A percentile compares a stretch with the other conserved stretches of the same genome.
Conservation (phyloP, 768 basidiomycete species). For the Phylloporus sp. region DNA sequence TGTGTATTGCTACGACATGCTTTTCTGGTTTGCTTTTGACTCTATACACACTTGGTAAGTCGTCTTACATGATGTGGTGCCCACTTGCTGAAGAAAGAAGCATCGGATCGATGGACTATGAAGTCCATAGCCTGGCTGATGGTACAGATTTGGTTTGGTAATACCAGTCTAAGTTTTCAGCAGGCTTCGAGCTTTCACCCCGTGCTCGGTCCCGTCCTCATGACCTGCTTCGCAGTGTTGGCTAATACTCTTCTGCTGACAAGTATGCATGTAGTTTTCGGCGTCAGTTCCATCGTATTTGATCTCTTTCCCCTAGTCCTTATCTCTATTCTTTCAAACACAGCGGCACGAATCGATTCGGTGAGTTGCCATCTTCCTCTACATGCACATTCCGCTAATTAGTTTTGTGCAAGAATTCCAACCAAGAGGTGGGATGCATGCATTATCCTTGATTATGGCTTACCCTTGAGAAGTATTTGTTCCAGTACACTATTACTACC, state of each 20-base stretch:
- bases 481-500: slow-evolving; percentile 81
- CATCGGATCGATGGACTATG: slow-evolving; percentile 24
- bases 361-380: slow-evolving; percentile 30
- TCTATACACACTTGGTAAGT: slow-evolving; percentile 46
- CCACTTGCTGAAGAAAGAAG: slow-evolving; percentile 31
- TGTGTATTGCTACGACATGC: slow-evolving; percentile 70
- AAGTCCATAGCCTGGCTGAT: slow-evolving; percentile 76
- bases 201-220: slow-evolving; percentile 72
- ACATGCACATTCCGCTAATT: background rate
- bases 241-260: slow-evolving; percentile 78
- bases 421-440: slow-evolving; percentile 45
- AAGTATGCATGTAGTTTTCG: slow-evolving; percentile 53
- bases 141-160: slow-evolving; percentile 86
- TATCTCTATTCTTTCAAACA: slow-evolving; percentile 89
- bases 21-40: slow-evolving; percentile 74
- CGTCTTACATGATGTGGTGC: background rate
- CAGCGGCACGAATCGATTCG: slow-evolving; percentile 72
- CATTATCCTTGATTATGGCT: slow-evolving; percentile 4
- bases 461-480: slow-evolving; percentile 60
- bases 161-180: slow-evolving; percentile 58
- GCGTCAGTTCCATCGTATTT: slow-evolving; percentile 2
- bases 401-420: slow-evolving; percentile 45
- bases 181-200: slow-evolving; percentile 61
- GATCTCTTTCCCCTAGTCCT: slow-evolving; percentile 39
- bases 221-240: slow-evolving; percentile 76